These are phyloP conservation scores for Trypanosoma cruzi DNA, from an alignment of 208 protist species.

Conservation along the genomic window DNA sequence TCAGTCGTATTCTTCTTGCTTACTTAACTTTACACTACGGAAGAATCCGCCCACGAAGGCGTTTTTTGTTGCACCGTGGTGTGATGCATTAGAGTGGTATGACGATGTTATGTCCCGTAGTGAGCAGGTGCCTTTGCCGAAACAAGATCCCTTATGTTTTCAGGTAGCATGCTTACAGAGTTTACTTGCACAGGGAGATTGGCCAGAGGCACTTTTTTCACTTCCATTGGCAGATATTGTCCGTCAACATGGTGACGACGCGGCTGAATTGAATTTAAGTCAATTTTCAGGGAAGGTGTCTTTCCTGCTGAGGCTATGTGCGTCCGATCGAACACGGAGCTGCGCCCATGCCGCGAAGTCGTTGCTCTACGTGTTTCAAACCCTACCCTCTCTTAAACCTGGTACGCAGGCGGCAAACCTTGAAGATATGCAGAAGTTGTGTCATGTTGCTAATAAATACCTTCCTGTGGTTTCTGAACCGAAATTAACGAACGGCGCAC, in stretches of 20 bases:
- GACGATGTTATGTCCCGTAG: background rate
- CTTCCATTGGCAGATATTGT: slow-evolving; percentile 3
- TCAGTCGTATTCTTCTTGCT: slow-evolving; percentile 9
- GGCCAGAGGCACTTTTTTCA: slow-evolving; percentile 20
- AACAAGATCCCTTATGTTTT: slow-evolving; percentile 3
- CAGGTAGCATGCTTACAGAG: slow-evolving; percentile 19
- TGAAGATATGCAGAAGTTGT: slow-evolving; percentile 2
- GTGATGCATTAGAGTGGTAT: slow-evolving; percentile 30
- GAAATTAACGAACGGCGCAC: background rate
- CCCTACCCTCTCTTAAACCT: background rate
- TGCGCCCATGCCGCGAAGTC: slow-evolving; percentile 10
- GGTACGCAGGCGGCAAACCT: background rate
- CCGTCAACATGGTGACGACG: background rate
- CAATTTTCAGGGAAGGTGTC: background rate
- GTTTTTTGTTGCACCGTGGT: slow-evolving; percentile 18
- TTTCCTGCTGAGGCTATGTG: slow-evolving; percentile 31
- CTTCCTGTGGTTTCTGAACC: background rate
- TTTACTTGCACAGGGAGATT: slow-evolving; percentile 28
- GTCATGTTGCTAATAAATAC: background rate
- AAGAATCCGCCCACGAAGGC: background rate
- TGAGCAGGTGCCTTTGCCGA: background rate
- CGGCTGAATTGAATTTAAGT: background rate
- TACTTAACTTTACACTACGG: slow-evolving; percentile 26
- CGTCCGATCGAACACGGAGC: slow-evolving; percentile 24
- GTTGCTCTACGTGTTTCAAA: slow-evolving; percentile 1